These are phyloP conservation scores for Salvia hispanica DNA, from an alignment of 257 asterid genomes.

Conservation along the genomic window DNA sequence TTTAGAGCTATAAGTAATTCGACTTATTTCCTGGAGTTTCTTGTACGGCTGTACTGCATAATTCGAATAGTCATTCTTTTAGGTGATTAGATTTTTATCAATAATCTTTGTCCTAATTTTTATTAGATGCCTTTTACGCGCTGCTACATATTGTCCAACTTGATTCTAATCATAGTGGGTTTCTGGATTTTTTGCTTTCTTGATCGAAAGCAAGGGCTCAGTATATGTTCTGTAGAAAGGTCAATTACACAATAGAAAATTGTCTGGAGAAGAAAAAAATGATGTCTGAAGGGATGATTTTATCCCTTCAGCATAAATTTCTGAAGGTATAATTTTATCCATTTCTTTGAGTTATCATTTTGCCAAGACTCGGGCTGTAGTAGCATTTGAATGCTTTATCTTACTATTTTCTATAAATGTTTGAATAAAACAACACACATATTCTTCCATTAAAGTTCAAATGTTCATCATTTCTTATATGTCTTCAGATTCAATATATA, in stretches of 20 bases:
- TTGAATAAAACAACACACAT: conserved; percentile 4
- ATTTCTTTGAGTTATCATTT: conserved; percentile 3
- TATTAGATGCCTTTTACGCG: neutral
- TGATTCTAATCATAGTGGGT: conserved; percentile 5
- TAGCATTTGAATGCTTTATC: conserved; percentile 15
- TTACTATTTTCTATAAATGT: neutral
- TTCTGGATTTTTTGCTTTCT: neutral
- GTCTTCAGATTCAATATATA: neutral
- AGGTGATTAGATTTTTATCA: conserved; percentile 9
- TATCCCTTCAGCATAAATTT: neutral
- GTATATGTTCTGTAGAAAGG: neutral
- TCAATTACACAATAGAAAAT: neutral
- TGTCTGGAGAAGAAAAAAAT: neutral
- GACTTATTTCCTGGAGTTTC: conserved; percentile 1
- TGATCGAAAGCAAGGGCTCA: neutral
- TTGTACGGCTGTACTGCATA: neutral
- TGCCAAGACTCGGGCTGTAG: neutral
- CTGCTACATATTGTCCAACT: conserved; percentile 9
- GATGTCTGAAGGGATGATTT: neutral
- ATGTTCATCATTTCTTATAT: conserved; percentile 3
- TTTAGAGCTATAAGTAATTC: neutral
- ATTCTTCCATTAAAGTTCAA: neutral
- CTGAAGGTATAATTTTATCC: neutral
- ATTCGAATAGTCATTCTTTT: neutral
- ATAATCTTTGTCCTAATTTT: neutral